Evolutionary conservation across 208 protist species (phyloP), one percentile per base, ranked within the genome.

Genomic region (Wallacemonas sp.): DNA sequence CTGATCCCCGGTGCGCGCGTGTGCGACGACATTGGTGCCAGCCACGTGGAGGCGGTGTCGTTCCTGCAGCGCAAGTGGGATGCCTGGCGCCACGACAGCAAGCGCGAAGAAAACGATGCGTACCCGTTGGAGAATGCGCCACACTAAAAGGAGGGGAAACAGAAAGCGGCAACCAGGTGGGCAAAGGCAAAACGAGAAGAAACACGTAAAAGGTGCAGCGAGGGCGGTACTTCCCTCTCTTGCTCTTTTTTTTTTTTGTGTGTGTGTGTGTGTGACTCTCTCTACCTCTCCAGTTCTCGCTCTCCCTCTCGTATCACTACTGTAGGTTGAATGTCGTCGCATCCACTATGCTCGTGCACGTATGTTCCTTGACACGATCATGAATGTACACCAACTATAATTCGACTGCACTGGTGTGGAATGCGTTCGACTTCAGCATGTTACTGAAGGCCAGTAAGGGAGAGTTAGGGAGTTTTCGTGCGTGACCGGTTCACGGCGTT

Each of bases 1-100:
- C 70, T 88, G 25, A 79, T 95, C 20, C 80, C 81, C 2, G 64
- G 70, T 18, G 70, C 81, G 23, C 73, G 84, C 62, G 76, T 84
- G 20, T 77, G 65, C 62, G 75, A 87, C 20, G 67, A 78, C 5
- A 54, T 85, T 28, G 84, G 75, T 46, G 48, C 67, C 20, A 59
- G 59, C 23, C 14, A 74, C 25, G 59, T 72, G 8, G 67, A 86
- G 44, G 70, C 54, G 0, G 48, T 70, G 1, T 61, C 55, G 2
- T 31, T 64, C 14, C 3, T 67, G 11, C 44, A 73, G 36, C 32
- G 52, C 52, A 74, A 65, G 49, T 77, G 57, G 61, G 52, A 59
- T 25, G 52, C 52, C 3, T n/a, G n/a, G 31, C 26, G 32, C 28
- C 4, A 18, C 16, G 12, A 14, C 31, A 4, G 11, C n/a, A 26